Base-by-base conservation (phyloP, 192 early-diverging fungal genomes). In the Linnemannia zychae region DNA sequence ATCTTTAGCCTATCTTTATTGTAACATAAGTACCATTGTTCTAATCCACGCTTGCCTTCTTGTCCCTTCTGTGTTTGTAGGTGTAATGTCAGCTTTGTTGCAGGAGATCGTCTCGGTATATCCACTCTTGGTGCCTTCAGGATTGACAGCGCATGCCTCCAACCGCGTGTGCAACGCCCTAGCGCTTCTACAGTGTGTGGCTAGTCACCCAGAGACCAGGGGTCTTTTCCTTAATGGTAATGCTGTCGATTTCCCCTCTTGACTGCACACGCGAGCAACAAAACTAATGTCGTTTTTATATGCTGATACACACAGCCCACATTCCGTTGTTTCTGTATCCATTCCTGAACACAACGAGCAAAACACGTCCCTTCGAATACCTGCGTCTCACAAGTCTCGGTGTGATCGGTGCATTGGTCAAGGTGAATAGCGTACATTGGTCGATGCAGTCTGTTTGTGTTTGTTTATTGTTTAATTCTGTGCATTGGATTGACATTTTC, bases 311-410 rank as follows among this genome's bases (percentile, higher is more conserved):
- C 72, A 92, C 88, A 90, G 97, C 98, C 36, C 97, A 99, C 82
- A 97, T 99, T 75, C 97, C 98, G 0, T 91, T 98, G 75, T 97
- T 98, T 75, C 92, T 99, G n/a, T 99, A 99, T 71, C 98, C 98
- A 37, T 99, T 98, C 87, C 91, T 99, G 67, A 99, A 98, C 90
- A 99, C 98, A 31, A 96, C 95, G 20, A 96, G 94, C 90, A 99
- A 97, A 87, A 95, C 96, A 31, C 92, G 97, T 49, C 97, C 97
- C 33, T 99, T 98, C 88, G 98, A 99, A 82, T 99, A 99, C 81
- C 88, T 99, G 52, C 93, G 98, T 15, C 88, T 99, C 79, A 99
- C 98, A 44, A 96, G 94, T 76, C 88, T 99, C 15, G 97, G 97
- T 71, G 97, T 99, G 24, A 98, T 99, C 80, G 98, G 98, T 20